These are phyloP conservation scores for Penicillium sclerotiorum DNA, from an alignment of 2,329 filamentous ascomycete genomes.

Conservation along the genomic window DNA sequence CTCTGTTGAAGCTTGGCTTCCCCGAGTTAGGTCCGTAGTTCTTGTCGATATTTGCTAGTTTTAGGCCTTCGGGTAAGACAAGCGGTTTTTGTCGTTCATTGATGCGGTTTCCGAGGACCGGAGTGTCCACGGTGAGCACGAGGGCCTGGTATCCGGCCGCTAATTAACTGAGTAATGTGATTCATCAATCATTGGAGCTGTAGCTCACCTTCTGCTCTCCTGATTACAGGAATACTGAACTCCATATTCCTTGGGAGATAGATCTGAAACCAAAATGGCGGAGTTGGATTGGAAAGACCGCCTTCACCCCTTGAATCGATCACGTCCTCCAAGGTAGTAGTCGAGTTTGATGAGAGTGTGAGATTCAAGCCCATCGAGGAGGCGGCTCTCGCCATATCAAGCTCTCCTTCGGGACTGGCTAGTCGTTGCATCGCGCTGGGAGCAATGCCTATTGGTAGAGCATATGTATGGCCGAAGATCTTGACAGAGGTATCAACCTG, in stretches of 20 bases:
- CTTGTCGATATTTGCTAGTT: slow-evolving; percentile 2
- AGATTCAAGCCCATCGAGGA: slow-evolving; percentile 1
- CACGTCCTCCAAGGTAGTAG: slow-evolving; percentile 9
- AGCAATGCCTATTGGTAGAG: slow-evolving; percentile 9
- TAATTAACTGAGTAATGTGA: not conserved
- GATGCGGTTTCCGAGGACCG: slow-evolving; percentile 8
- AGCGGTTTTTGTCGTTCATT: slow-evolving; percentile 8
- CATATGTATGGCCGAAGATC: slow-evolving; percentile 1
- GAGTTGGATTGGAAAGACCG: not conserved
- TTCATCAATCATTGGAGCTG: not conserved
- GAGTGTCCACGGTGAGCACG: slow-evolving; percentile 12
- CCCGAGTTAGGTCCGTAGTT: not conserved
- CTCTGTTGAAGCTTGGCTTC: slow-evolving; percentile 8
- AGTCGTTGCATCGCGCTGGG: slow-evolving; percentile 12
- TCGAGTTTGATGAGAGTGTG: slow-evolving; percentile 7
- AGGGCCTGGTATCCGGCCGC: slow-evolving; percentile 10
- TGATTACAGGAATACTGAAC: slow-evolving; percentile 8
- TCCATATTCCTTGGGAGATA: slow-evolving; percentile 4
- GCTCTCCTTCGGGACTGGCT: slow-evolving; percentile 3
- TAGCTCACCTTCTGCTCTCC: slow-evolving; percentile 5
- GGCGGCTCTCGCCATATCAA: slow-evolving; percentile 1
- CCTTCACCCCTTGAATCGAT: too few relatives aligned
- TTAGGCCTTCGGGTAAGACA: slow-evolving; percentile 7
- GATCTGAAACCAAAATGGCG: slow-evolving; percentile 1
- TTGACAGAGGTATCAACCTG: not conserved